A percentile compares a stretch with the other conserved stretches of the same genome.
phyloP scores from a whole-genome alignment of 2,329 filamentous ascomycete species.

The Colletotrichum eleusines region DNA sequence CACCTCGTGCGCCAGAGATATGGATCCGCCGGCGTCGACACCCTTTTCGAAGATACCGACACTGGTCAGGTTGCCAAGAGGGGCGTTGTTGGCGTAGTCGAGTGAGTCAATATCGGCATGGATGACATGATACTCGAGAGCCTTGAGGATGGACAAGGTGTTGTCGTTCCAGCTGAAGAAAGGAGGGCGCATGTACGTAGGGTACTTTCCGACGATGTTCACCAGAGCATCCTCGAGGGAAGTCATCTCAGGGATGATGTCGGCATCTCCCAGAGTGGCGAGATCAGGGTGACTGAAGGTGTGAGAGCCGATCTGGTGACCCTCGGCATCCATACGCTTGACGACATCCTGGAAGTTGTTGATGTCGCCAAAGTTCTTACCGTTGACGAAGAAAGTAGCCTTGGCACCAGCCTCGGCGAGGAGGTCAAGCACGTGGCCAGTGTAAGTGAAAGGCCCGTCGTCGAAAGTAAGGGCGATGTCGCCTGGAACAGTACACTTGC shows the following conservation, averaged over 20 bases:
- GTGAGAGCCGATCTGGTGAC: conserved; percentile 57
- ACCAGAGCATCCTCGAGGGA: conserved; percentile 60
- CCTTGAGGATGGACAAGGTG: conserved; percentile 37
- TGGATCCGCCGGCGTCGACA: conserved; percentile 46
- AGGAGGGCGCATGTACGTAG: conserved; percentile 60
- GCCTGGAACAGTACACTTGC: conserved; percentile 50
- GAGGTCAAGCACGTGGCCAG: conserved; percentile 55
- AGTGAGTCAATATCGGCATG: conserved; percentile 47
- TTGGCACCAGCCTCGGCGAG: conserved; percentile 49
- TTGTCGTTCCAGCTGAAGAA: conserved; percentile 49
- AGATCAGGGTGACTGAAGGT: conserved; percentile 60
- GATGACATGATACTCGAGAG: conserved; percentile 39
- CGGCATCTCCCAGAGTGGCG: conserved; percentile 49
- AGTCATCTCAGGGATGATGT: conserved; percentile 55
- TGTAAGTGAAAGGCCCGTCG: conserved; percentile 60
- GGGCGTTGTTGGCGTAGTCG: conserved; percentile 45
- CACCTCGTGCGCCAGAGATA: conserved; percentile 60
- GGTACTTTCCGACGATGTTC: conserved; percentile 57
- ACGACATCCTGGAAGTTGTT: conserved; percentile 56
- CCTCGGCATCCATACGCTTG: conserved; percentile 55
- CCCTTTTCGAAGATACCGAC: conserved; percentile 52
- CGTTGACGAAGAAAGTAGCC: conserved; percentile 59
- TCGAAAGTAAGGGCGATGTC: conserved; percentile 61
- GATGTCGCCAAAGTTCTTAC: conserved; percentile 55
- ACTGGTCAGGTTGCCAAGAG: conserved; percentile 47